Evolutionary conservation across 139 green algal genomes (phyloP), one percentile per base, ranked within the genome.

Genomic region (Pleodorina starrii): DNA sequence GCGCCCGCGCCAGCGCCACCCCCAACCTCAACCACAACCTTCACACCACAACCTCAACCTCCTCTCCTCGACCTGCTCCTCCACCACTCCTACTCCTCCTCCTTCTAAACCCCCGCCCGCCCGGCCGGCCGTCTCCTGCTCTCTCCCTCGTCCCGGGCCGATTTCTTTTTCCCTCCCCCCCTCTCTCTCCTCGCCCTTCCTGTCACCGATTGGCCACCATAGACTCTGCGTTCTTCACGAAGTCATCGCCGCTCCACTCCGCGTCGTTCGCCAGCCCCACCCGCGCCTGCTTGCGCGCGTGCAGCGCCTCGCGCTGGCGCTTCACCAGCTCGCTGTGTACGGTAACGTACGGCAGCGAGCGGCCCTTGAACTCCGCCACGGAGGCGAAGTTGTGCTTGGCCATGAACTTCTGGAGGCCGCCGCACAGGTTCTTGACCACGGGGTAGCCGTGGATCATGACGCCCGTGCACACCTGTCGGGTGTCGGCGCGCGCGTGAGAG

Each of bases 381-480:
- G 68, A 93, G 25, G 91, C 93, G 89, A 99, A 99, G 90, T 90
- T 91, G 85, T 99, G 97, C 92, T 97, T 91, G 19, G 74, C 42
- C 96, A 97, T 97, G 50, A 93, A 91, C 50, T 90, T 90, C 93
- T 99, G 97, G 86, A 99, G 94, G 12, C 94, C 98, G 14, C 93
- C 97, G 72, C 94, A 97, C 57, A 99, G 94, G n/a, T 95, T 94
- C 88, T 99, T 96, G 23, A 98, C 94, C 66, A 99, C 73, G 0
- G 93, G 93, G 91, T 99, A 99, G 29, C 98, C 98, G 89, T 99
- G 97, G 76, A 99, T 91, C 98, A 99, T 99, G 25, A 99, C 96
- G 27, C 97, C 97, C 3, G 97, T 99, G 95, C 97, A 99, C 72
- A 99, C 98, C 95, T 99, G 95, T 17, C 9, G 43, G 25, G 5